Evolutionary conservation across 2,329 filamentous ascomycete species (phyloP).

Genomic region (Falciphora oryzae): DNA sequence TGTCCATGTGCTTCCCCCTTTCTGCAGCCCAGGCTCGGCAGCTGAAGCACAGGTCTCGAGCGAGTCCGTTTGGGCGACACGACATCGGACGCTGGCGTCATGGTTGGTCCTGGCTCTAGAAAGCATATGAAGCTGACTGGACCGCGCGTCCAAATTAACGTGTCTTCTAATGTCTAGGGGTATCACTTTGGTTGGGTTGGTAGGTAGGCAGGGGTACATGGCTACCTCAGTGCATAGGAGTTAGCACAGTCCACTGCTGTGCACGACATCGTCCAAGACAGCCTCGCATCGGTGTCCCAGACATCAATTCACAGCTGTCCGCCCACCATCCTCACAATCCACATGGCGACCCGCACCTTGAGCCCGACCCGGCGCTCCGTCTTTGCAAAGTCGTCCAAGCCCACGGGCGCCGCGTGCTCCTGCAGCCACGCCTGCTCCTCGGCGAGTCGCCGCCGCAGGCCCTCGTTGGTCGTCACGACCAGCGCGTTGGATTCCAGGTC

Average conservation of each 20-base stretch:
- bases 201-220: background rate
- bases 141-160: too few species aligned
- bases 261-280: background rate
- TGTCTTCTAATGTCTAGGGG: background rate
- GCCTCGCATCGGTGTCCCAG: background rate
- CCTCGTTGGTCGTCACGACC: conserved; percentile 73
- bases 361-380: conserved; percentile 79
- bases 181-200: background rate
- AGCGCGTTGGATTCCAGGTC: conserved; percentile 87
- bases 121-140: too few species aligned
- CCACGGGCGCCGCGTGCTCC: conserved; percentile 63
- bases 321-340: conserved; percentile 80
- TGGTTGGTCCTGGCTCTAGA: too few species aligned
- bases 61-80: too few species aligned
- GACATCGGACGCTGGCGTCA: too few species aligned
- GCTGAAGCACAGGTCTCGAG: too few species aligned
- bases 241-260: background rate
- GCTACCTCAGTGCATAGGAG: background rate
- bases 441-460: conserved; percentile 64
- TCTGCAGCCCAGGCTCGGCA: background rate
- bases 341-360: conserved; percentile 85
- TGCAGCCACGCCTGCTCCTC: conserved; percentile 78
- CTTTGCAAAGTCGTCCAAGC: conserved; percentile 71
- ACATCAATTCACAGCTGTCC: conserved; percentile 63
- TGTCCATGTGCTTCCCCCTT: too few species aligned